These are phyloP conservation scores for Corniculantispora saksenae DNA, from an alignment of 2,329 filamentous ascomycete species.

Conservation along the genomic window DNA sequence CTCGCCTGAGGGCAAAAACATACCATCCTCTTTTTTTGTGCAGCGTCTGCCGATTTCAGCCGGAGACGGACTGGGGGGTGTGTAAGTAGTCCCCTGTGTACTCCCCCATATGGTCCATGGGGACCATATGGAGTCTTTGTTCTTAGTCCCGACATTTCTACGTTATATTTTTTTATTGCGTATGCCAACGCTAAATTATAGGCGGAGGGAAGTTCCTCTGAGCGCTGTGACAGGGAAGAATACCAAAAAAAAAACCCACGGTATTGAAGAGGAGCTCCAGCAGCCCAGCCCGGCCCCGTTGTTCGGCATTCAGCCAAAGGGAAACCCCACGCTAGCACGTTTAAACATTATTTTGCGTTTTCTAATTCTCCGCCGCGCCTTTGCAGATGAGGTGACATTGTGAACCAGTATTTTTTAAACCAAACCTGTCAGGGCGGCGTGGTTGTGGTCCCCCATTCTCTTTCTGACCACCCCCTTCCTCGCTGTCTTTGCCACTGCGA, in stretches of 20 bases:
- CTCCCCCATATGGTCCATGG: slow-evolving; percentile 1
- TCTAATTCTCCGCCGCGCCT: slow-evolving; percentile 8
- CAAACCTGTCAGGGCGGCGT: slow-evolving; percentile 10
- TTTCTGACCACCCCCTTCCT: too few species aligned
- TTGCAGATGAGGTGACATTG: slow-evolving; percentile 12
- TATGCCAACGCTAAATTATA: not conserved
- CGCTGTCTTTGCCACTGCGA: too few species aligned
- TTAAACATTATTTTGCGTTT: slow-evolving; percentile 5
- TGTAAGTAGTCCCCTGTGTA: too few species aligned
- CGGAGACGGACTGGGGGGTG: slow-evolving; percentile 14
- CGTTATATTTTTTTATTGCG: not conserved
- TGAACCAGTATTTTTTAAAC: not conserved
- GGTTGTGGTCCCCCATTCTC: not conserved
- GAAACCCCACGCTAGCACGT: slow-evolving; percentile 17
- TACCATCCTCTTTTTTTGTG: not conserved
- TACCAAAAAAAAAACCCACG: not conserved
- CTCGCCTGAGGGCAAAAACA: slow-evolving; percentile 3
- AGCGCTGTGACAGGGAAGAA: slow-evolving; percentile 7
- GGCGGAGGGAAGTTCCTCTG: not conserved
- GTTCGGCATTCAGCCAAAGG: slow-evolving; percentile 10
- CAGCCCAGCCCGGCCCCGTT: slow-evolving; percentile 10
- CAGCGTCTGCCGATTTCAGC: slow-evolving; percentile 19
- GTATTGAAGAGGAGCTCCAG: too few species aligned
- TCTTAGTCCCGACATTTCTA: slow-evolving; percentile 9
- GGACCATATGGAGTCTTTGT: slow-evolving; percentile 11